Conservation (phyloP, 768 basidiomycete genomes). For the Mrakia hoshinonis region DNA sequence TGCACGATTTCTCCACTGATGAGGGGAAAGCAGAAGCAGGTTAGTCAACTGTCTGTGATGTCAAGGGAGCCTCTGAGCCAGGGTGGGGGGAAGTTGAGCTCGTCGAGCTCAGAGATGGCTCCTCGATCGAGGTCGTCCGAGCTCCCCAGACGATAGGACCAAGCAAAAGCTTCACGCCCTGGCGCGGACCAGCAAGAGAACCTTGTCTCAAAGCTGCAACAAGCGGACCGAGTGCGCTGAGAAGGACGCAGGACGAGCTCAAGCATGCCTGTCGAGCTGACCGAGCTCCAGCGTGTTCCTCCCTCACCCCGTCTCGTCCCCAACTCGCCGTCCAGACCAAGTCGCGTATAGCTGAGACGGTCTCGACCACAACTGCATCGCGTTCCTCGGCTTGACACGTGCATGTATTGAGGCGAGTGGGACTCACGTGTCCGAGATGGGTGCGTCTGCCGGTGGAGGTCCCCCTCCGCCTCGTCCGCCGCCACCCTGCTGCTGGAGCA, state of each 20-base stretch:
- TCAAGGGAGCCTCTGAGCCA: background rate
- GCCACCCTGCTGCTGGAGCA: constrained; percentile 21
- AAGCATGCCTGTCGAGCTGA: background rate
- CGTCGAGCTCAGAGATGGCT: too few species aligned
- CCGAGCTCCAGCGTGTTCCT: background rate
- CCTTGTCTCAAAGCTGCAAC: too few species aligned
- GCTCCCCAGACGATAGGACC: too few species aligned
- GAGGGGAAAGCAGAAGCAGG: constrained; percentile 4
- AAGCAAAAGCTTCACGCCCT: too few species aligned
- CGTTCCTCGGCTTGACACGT: background rate
- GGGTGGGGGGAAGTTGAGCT: background rate
- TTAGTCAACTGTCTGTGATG: background rate
- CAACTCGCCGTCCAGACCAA: too few species aligned
- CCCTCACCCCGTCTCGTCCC: background rate
- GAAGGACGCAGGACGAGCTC: background rate
- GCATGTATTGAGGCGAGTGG: background rate
- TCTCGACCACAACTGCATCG: background rate
- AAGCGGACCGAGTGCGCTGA: too few species aligned
- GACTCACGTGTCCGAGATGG: constrained; percentile 25
- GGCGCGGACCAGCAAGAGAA: too few species aligned
- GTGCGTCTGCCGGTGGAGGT: constrained; percentile 23
- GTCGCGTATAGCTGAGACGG: too few species aligned
- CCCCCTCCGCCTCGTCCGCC: constrained; percentile 24
- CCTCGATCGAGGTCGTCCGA: too few species aligned
- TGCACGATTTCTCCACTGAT: constrained; percentile 56